Base-by-base conservation (phyloP, 495 filamentous ascomycete genomes). In the Daldinia grandis region DNA sequence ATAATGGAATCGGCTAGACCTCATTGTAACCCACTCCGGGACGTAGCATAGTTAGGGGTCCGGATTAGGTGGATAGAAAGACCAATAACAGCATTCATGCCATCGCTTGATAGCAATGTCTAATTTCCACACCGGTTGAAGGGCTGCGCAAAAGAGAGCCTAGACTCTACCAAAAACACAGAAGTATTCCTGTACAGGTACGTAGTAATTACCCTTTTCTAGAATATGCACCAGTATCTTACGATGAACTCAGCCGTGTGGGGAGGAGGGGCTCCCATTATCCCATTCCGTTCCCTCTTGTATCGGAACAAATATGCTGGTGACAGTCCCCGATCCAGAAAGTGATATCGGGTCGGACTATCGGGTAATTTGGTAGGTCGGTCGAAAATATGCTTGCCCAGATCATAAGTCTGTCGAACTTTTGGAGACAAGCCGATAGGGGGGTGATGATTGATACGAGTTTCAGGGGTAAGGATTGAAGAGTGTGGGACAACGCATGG, bases 371-470 rank as follows among this genome's bases (percentile, higher is more conserved):
- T 42, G 56, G 54, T 56, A 62, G 56, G 65, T 44, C 25, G 60
- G 40, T 61, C 44, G 47, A 50, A 15, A 61, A 53, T 51, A 66
- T 69, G 65, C 57, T 51, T 53, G 47, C 47, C 30, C n/a, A 51
- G 59, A 19, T 12, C 25, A 38, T 57, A 35, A 63, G 47, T 24
- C 56, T 17, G 58, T 35, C 31, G 25, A 68, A 53, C 24, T 62
- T 40, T 58, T 63, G 62, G 71, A 40, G 35, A 54, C 62, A 64
- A 74, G 55, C 62, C 62, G 66, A 59, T 62, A 50, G 58, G 63
- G 63, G 62, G 61, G 66, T 25, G 70, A 42, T 63, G 35, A 61
- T 74, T 67, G 58, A 70, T 74, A 74, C 71, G 71, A 69, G 63
- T 47, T 66, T 53, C 66, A 73, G 71, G 66, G 66, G 71, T 27